Base-by-base conservation (phyloP, 2,329 filamentous ascomycete genomes). In the Hypocrella siamensis region DNA sequence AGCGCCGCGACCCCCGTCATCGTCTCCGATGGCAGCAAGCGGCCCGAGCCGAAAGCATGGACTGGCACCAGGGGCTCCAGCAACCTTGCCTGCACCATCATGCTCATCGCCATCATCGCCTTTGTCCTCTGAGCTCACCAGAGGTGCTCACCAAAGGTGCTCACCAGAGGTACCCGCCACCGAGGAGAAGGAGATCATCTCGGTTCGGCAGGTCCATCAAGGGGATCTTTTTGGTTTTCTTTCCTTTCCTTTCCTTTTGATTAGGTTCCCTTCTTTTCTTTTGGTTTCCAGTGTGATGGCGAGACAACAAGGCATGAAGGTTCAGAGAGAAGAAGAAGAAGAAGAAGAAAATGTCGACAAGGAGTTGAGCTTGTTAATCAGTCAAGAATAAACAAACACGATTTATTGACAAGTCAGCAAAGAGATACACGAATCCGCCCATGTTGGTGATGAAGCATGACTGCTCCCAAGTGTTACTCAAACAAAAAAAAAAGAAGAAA, bases 51-150 rank as follows among this genome's bases (percentile, higher is more conserved):
- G 21, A 41, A 42, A 26, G 46, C 45, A 19, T 49, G 46, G 35
- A 46, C 45, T 5, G 39, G 39, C 17, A 40, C 41, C 34, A 53
- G 44, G 31, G 44, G 46, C 35, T 45, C 44, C 15, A 46, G 50
- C 36, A 48, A 50, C 33, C 42, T 57, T 17, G 46, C 48, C 26
- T 54, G 50, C 37, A 40, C 47, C 24, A 40, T 58, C 39, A 49
- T 61, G 49, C 40, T 58, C 32, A 35, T 56, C 24, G 50, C 49
- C 10, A 42, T 42, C 28, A 38, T 54, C 31, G 47, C 53, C 44
- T 46, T 53, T 25, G 35, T 50, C 28, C 37, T 56, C 33, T 60
- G 17, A 47, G n/a, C n/a, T n/a, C n/a, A n/a, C n/a, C n/a, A n/a
- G n/a, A n/a, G n/a, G n/a, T n/a, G n/a, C n/a, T n/a, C n/a, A n/a